These are phyloP conservation scores for Exserohilum rostratum DNA, from an alignment of 2,329 filamentous ascomycete species.

Conservation along the genomic window DNA sequence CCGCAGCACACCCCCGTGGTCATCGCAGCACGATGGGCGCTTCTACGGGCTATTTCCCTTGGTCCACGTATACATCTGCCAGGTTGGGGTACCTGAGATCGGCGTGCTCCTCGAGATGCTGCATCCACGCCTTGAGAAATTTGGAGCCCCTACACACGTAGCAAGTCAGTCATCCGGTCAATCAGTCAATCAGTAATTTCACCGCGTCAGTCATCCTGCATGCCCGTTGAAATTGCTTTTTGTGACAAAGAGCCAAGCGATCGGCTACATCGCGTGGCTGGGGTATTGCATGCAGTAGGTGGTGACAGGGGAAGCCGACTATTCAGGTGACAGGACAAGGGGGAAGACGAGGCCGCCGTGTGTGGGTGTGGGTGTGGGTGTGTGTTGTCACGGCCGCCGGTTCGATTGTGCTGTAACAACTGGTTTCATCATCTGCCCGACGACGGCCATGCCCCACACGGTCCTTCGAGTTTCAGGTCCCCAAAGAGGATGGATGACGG, in stretches of 20 bases:
- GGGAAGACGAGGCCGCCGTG: too few species aligned
- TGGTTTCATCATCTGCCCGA: constrained; percentile 19
- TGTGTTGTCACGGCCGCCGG: constrained; percentile 13
- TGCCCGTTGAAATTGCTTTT: not conserved
- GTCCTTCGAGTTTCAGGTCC: constrained; percentile 12
- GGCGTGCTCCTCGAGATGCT: constrained; percentile 83
- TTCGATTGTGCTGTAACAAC: too few species aligned
- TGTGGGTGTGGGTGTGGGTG: too few species aligned
- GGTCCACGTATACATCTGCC: constrained; percentile 50
- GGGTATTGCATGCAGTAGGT: not conserved
- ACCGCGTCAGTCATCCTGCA: too few species aligned
- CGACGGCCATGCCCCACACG: constrained; percentile 17
- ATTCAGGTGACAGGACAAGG: constrained; percentile 9
- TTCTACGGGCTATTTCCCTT: constrained; percentile 28
- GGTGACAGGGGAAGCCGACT: too few species aligned
- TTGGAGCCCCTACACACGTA: constrained; percentile 69
- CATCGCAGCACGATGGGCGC: too few species aligned
- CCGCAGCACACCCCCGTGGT: too few species aligned
- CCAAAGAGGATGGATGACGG: not conserved
- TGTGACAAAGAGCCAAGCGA: not conserved
- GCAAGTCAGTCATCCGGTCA: too few species aligned
- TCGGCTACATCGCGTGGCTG: too few species aligned
- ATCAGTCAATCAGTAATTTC: constrained; percentile 1
- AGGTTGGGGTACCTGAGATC: constrained; percentile 87
- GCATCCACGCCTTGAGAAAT: constrained; percentile 92